A percentile compares a stretch with the other conserved stretches of the same genome.
Conservation (phyloP, 2,329 filamentous ascomycete genomes). For the Beauveria caledonica region DNA sequence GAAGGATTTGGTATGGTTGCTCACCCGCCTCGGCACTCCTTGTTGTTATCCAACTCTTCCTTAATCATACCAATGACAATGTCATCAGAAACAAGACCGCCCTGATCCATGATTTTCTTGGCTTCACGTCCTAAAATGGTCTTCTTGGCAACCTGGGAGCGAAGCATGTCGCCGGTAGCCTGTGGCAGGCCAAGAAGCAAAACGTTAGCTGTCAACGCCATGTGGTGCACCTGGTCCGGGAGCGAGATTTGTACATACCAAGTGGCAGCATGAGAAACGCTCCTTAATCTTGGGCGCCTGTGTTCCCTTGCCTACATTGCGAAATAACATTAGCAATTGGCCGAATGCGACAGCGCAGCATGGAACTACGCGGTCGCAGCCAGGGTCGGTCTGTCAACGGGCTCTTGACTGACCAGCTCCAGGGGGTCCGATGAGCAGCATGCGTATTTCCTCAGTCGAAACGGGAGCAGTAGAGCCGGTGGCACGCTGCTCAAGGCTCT, state of each 20-base stretch:
- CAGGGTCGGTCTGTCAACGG: background rate
- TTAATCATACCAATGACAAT: conserved; percentile 99
- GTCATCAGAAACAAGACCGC: conserved; percentile 94
- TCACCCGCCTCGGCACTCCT: conserved; percentile 94
- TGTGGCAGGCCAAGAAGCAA: conserved; percentile 28
- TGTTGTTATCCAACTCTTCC: conserved; percentile 87
- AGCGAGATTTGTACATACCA: conserved; percentile 51
- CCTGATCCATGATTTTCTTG: conserved; percentile 99
- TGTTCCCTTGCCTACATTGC: conserved; percentile 80
- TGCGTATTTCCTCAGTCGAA: conserved; percentile 65
- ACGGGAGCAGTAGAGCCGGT: conserved; percentile 41
- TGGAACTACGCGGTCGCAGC: conserved; percentile 15
- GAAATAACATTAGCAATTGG: conserved; percentile 13
- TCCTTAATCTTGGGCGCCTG: conserved; percentile 98
- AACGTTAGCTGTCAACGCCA: conserved; percentile 12
- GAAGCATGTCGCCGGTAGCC: conserved; percentile 98
- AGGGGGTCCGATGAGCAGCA: conserved; percentile 96
- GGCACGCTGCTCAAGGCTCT: conserved; percentile 72
- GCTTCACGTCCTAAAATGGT: conserved; percentile 88
- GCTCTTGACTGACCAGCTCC: conserved; percentile 69
- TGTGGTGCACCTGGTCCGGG: conserved; percentile 2
- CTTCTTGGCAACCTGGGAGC: conserved; percentile 96
- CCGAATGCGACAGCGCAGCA: background rate
- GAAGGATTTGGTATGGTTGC: conserved; percentile 18
- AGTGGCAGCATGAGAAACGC: conserved; percentile 92